Evolutionary conservation across 192 early-diverging fungal species (phyloP).

Genomic region (Bifiguratus adelaidae): DNA sequence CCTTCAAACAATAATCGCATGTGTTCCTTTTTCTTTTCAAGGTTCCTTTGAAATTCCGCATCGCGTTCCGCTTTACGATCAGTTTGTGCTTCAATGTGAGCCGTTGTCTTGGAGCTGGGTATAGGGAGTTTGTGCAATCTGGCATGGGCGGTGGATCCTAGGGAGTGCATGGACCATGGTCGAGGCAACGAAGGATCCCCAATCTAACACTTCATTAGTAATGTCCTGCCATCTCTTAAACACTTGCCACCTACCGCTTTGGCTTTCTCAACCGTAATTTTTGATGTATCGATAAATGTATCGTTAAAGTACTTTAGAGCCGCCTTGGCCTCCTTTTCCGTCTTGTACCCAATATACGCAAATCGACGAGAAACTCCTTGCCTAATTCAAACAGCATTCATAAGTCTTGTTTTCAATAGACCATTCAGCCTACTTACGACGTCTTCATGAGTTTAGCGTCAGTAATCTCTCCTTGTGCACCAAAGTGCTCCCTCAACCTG

Average conservation of each 20-base stretch:
- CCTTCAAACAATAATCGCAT: slow-evolving; percentile 36
- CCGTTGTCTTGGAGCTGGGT: slow-evolving; percentile 7
- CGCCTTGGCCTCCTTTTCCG: slow-evolving; percentile 73
- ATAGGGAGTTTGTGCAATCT: slow-evolving; percentile 4
- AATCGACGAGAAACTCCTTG: slow-evolving; percentile 78
- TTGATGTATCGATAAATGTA: slow-evolving; percentile 87
- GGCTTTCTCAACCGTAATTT: slow-evolving; percentile 78
- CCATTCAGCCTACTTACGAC: slow-evolving; percentile 33
- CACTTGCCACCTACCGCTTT: slow-evolving; percentile 54
- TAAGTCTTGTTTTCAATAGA: neutral
- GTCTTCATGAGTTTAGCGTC: slow-evolving; percentile 86
- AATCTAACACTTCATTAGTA: no score
- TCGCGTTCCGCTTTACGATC: slow-evolving; percentile 14
- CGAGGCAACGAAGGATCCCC: slow-evolving; percentile 75
- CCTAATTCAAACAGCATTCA: slow-evolving; percentile 19
- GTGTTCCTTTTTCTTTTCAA: slow-evolving; percentile 36
- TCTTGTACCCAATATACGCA: slow-evolving; percentile 86
- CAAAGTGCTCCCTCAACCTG: slow-evolving; percentile 82
- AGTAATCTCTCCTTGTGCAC: slow-evolving; percentile 74
- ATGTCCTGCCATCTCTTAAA: no score
- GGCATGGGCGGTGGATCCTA: slow-evolving; percentile 73
- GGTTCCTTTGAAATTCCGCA: slow-evolving; percentile 19
- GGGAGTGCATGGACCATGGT: slow-evolving; percentile 84
- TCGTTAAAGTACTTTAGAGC: slow-evolving; percentile 82
- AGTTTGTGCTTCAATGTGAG: slow-evolving; percentile 11